Evolutionary conservation across 352 stramenopile species (phyloP).

Genomic region (Phytophthora ramorum): DNA sequence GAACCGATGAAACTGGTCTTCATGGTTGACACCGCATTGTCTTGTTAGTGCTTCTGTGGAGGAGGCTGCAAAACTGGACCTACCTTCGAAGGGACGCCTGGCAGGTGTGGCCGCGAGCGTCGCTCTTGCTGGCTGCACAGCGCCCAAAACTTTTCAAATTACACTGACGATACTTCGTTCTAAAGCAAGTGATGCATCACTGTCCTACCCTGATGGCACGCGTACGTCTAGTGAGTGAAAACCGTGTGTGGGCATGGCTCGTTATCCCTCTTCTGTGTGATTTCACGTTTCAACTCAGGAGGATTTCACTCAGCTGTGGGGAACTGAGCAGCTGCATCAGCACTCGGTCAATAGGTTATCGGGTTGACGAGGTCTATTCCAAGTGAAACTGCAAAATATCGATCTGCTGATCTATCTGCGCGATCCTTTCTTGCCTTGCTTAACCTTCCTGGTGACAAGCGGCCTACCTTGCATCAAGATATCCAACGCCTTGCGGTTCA

Average conservation of each 20-base stretch:
- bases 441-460: conserved; percentile 69
- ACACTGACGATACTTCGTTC: no score
- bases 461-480: conserved; percentile 75
- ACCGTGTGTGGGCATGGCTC: neutral
- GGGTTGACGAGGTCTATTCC: conserved; percentile 3
- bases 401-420: conserved; percentile 23
- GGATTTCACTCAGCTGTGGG: neutral
- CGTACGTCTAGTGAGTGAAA: neutral
- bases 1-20: no score
- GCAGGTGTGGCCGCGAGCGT: no score
- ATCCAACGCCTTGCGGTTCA: conserved; percentile 72
- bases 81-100: no score
- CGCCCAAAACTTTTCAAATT: no score
- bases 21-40: no score
- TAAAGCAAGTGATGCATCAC: no score
- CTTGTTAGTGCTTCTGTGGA: no score
- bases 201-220: neutral
- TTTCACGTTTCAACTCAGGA: neutral
- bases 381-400: neutral
- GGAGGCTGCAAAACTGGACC: no score
- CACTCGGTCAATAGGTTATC: neutral
- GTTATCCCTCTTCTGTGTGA: neutral
- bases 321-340: neutral
- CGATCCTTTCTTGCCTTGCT: conserved; percentile 67
- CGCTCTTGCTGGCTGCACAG: no score